Evolutionary conservation across 768 basidiomycete species (phyloP), one percentile per base, ranked within the genome.

Genomic region (Cystofilobasidium ferigula): DNA sequence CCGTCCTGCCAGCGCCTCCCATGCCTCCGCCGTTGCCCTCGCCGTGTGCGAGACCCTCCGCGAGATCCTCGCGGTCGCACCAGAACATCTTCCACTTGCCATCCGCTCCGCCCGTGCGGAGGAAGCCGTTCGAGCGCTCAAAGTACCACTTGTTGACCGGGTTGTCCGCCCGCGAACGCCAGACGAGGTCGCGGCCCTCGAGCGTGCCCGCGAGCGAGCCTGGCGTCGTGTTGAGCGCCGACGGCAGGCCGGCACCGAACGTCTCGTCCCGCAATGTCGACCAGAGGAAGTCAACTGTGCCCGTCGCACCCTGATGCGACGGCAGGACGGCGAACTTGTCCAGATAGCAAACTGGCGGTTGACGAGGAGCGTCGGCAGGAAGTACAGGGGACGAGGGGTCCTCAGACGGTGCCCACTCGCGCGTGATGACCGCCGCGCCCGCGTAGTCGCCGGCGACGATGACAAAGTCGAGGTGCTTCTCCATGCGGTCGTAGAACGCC

Each of bases 131-230:
- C 74, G 87, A 88, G 38, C 95, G 85, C 73, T 99, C 95, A 70
- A 90, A 97, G 78, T 99, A 99, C 95, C 95, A 99, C 77, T 92
- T 94, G 78, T 99, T 99, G 64, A 98, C 85, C 0, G 92, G 93
- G 76, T 99, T 99, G 77, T 95, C 82, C 9, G 87, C 81, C 62
- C 95, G 82, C 74, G 86, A 88, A 54, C 95, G 84, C 95, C 95
- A 99, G 43, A 99, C 91, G 66, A 99, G 81, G 73, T 98, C 95
- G 51, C 85, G 81, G n/a, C 93, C 92, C 74, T 87, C 83, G 32
- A 94, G 93, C 64, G 83, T 80, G 36, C 94, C 95, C 62, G 86
- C 84, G 72, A 88, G 86, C 18, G 95, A 94, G 0, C 95, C 80
- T 24, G 76, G 88, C 67, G 94, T 94, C 35, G 92, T 88, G 75